A percentile compares a stretch with the other conserved stretches of the same genome.
phyloP scores from a whole-genome alignment of 805 yeast genomes.

The Zygosaccharomyces pseudorouxii region DNA sequence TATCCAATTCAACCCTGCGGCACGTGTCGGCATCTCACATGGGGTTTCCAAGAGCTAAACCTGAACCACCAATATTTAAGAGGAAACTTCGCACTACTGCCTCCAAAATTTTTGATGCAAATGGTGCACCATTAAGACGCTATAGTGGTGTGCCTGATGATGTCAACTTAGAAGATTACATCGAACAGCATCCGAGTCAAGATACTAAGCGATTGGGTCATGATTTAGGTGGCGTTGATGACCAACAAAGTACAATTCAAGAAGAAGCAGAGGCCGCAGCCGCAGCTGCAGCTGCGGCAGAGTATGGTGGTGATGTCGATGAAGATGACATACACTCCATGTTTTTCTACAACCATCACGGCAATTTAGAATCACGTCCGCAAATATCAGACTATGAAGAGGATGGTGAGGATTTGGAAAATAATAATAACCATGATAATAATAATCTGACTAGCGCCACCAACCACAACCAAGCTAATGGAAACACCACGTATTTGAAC shows the following conservation, averaged over 20 bases:
- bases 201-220: constrained; percentile 10
- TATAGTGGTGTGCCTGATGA: constrained; percentile 70
- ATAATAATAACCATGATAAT: constrained; percentile 18
- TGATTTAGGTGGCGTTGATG: constrained; percentile 10
- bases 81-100: constrained; percentile 59
- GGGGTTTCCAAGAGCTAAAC: constrained; percentile 8
- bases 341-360: constrained; percentile 33
- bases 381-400: constrained; percentile 33
- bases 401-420: constrained; percentile 22
- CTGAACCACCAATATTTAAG: constrained; percentile 12
- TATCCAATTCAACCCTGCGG: constrained; percentile 17
- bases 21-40: constrained; percentile 14
- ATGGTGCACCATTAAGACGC: constrained; percentile 66
- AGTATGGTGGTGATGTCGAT: constrained; percentile 18
- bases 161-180: constrained; percentile 42
- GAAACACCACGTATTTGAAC: not conserved
- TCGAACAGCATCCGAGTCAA: constrained; percentile 31
- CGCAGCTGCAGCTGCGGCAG: constrained; percentile 4
- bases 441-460: constrained; percentile 6
- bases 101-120: constrained; percentile 66
- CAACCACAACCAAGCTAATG: constrained; percentile 4
- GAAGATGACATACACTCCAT: constrained; percentile 32
- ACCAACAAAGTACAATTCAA: constrained; percentile 19
- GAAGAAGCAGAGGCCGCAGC: constrained; percentile 15
- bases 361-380: constrained; percentile 31